Evolutionary conservation across 257 asterid species (phyloP), one percentile per base, ranked within the genome.

Genomic region (Primulina tabacum): DNA sequence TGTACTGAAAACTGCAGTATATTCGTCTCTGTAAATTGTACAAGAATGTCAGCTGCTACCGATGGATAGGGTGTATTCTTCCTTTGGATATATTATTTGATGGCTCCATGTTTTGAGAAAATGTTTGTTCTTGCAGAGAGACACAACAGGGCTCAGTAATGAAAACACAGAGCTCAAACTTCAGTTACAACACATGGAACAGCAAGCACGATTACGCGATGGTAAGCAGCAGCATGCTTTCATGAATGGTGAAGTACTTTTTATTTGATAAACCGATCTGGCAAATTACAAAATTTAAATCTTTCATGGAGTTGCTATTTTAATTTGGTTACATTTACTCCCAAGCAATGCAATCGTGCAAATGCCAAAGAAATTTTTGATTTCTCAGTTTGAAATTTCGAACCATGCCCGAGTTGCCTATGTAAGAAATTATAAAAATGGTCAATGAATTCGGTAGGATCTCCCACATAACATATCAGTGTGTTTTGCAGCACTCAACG

Each of bases 111-210:
- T 64, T 69, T 68, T 34, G 5, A 35, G 53, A 29, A 4, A 18
- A 70, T 32, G 12, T 56, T 73, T 74, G 69, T 64, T 76, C 73
- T 66, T 74, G 70, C 86, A 93, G 98, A 85, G 98, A 76, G 98
- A 93, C 74, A 90, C 98, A 8, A 75, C 93, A 0, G 97, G 95
- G 56, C 83, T 93, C 67, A 86, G 88, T 60, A 88, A 82, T 33
- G 98, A 93, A 77, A 93, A 93, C 77, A 84, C 94, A 18, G 95
- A 90, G 85, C 98, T 93, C 72, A 90, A 93, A 83, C 87, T 93
- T 74, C 86, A 95, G 64, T 80, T 90, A 76, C 98, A 93, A 82
- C 90, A 96, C 72, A 93, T 93, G 95, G 98, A 93, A 83, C 97
- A 90, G 70, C 98, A 93, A 81, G 97, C 97, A 80, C 96, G 88